Percentiles rank a stretch among this genome's conserved stretches.
These are phyloP conservation scores for Serendipita sp. DNA, from an alignment of 768 basidiomycete species.

Conservation along the genomic window DNA sequence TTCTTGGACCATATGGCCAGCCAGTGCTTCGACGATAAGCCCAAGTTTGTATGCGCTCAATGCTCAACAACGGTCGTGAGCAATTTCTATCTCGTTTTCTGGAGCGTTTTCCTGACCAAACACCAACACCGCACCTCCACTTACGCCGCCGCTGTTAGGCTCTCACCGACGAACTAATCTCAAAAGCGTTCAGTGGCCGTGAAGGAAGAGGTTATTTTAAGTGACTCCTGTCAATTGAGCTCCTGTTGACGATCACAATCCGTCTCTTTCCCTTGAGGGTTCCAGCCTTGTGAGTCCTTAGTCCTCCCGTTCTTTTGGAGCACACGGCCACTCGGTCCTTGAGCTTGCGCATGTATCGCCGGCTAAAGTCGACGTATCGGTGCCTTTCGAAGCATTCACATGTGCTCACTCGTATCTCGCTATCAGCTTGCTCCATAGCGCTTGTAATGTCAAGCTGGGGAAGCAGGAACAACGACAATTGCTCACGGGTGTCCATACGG, in stretches of 20 bases:
- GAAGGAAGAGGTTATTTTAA: constrained; percentile 1
- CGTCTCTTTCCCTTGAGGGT: background rate
- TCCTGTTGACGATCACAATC: background rate
- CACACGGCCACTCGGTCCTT: background rate
- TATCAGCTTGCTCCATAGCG: constrained; percentile 56
- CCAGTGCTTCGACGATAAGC: constrained; percentile 2
- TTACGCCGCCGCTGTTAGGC: background rate
- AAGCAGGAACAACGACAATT: constrained; percentile 57
- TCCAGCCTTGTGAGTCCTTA: background rate
- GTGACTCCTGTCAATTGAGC: background rate
- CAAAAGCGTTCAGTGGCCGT: constrained; percentile 5
- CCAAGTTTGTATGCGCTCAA: constrained; percentile 1
- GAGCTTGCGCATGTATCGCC: background rate
- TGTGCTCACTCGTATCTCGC: background rate
- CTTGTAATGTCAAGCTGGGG: constrained; percentile 58
- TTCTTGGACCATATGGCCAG: background rate
- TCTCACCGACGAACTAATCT: background rate
- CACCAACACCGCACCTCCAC: background rate
- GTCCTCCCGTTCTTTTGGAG: background rate
- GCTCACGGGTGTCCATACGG: constrained; percentile 19
- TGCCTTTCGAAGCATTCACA: background rate
- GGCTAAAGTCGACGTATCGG: too few species aligned
- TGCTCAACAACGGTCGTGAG: background rate
- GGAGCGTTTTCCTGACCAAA: background rate
- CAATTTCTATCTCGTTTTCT: background rate